These are phyloP conservation scores for Colletotrichum sidae DNA, from an alignment of 2,329 filamentous ascomycete genomes.

Conservation along the genomic window DNA sequence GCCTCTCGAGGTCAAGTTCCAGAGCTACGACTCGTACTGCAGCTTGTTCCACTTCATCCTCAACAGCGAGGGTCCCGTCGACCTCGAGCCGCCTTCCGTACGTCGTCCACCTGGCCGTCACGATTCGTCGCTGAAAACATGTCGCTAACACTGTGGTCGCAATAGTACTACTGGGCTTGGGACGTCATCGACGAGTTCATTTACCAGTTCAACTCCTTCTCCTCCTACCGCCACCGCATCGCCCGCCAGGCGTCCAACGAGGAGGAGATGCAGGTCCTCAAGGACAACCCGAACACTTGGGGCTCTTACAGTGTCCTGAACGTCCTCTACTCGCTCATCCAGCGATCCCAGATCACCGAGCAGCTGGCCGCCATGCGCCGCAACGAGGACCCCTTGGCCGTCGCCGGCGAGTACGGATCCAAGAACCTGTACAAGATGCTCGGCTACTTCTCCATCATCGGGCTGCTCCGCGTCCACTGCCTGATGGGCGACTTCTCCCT, in stretches of 20 bases:
- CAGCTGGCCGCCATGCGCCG: conserved; percentile 95
- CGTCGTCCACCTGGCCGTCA: conserved; percentile 52
- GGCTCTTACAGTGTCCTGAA: conserved; percentile 99
- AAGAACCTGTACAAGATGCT: conserved; percentile 98
- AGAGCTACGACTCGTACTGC: conserved; percentile 99
- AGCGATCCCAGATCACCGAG: conserved; percentile 97
- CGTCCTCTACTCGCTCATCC: conserved; percentile 98
- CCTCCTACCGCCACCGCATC: conserved; percentile 92
- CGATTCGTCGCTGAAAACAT: not conserved
- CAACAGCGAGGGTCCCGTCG: conserved; percentile 98
- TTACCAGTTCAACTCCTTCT: conserved; percentile 99
- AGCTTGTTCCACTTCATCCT: conserved; percentile 99
- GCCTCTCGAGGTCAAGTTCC: conserved; percentile 95
- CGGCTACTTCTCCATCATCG: conserved; percentile 99
- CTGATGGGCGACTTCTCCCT: conserved; percentile 97
- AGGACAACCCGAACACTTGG: conserved; percentile 99
- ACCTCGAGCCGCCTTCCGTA: conserved; percentile 96
- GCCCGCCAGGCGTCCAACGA: conserved; percentile 86
- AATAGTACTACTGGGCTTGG: conserved; percentile 98
- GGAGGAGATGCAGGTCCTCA: conserved; percentile 90
- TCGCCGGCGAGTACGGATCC: conserved; percentile 94
- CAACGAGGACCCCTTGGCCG: conserved; percentile 86
- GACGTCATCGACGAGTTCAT: conserved; percentile 99
- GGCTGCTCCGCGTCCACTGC: conserved; percentile 94
- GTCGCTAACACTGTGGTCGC: conserved; percentile 11